Conservation (phyloP, 2,329 filamentous ascomycete species). For the Hymenoscyphus fraxineus region DNA sequence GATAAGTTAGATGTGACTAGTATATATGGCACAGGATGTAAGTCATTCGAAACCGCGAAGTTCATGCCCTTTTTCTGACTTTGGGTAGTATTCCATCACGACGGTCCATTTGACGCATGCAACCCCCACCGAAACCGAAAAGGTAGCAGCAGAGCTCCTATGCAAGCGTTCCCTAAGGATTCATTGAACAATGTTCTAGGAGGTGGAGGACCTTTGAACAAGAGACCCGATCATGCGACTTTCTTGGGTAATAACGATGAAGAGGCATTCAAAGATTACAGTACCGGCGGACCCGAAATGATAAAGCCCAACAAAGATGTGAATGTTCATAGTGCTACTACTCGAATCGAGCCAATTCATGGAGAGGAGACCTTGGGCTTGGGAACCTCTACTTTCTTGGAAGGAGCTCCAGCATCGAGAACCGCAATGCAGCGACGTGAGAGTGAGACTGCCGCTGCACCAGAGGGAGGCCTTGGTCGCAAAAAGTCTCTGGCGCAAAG, state of each 20-base stretch:
- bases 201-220: conserved; percentile 79
- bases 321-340: conserved; percentile 63
- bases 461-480: conserved; percentile 63
- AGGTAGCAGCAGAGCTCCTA: conserved; percentile 77
- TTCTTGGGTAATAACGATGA: conserved; percentile 76
- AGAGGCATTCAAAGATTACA: conserved; percentile 85
- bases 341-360: conserved; percentile 69
- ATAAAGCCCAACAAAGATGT: conserved; percentile 36
- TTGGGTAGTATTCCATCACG: conserved; percentile 85
- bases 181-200: conserved; percentile 91
- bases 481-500: conserved; percentile 96
- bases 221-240: conserved; percentile 76
- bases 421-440: conserved; percentile 73
- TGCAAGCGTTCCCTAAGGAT: conserved; percentile 92
- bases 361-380: conserved; percentile 80
- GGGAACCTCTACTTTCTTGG: conserved; percentile 91
- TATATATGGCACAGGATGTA: conserved; percentile 88
- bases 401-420: conserved; percentile 83
- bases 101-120: conserved; percentile 94
- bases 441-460: conserved; percentile 57
- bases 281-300: conserved; percentile 39
- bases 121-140: conserved; percentile 91
- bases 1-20: conserved; percentile 95
- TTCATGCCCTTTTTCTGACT: conserved; percentile 13
- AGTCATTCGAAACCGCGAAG: conserved; percentile 38